Percentiles rank a stretch among this genome's conserved stretches.
phyloP scores from a whole-genome alignment of 441 rosid species.

The Dalechampia spathulata region DNA sequence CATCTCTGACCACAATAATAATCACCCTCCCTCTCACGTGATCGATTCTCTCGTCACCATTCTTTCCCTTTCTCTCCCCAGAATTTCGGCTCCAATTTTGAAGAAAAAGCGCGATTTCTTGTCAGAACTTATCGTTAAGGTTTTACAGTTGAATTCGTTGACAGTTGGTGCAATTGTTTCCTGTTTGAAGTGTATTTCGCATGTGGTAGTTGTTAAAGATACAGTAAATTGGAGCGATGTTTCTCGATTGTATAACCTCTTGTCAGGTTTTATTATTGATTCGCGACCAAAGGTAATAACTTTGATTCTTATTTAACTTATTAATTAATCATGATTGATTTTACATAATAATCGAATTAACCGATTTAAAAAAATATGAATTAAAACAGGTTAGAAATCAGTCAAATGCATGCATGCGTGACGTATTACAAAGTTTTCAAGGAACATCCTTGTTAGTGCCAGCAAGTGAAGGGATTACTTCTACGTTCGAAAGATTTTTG shows the following conservation, averaged over 20 bases:
- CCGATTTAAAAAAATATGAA: neutral
- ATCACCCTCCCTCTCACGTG: slow-evolving; percentile 20
- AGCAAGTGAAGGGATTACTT: slow-evolving; percentile 62
- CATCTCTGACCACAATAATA: slow-evolving; percentile 12
- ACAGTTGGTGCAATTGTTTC: slow-evolving; percentile 37
- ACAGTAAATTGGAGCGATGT: slow-evolving; percentile 38
- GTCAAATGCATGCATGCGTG: slow-evolving; percentile 49
- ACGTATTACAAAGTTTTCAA: slow-evolving; percentile 49
- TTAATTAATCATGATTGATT: neutral
- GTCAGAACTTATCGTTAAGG: slow-evolving; percentile 32
- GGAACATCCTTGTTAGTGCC: slow-evolving; percentile 41
- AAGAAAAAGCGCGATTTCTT: slow-evolving; percentile 48
- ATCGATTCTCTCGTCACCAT: slow-evolving; percentile 49
- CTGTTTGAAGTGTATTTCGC: slow-evolving; percentile 60
- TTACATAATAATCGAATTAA: neutral
- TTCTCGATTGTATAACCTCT: slow-evolving; percentile 35
- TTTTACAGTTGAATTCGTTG: slow-evolving; percentile 35
- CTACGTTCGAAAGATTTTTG: slow-evolving; percentile 55
- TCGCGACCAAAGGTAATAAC: slow-evolving; percentile 49
- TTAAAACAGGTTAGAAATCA: slow-evolving; percentile 64
- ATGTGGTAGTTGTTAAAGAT: slow-evolving; percentile 39
- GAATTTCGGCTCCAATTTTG: slow-evolving; percentile 34
- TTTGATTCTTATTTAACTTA: neutral
- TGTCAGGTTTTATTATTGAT: slow-evolving; percentile 44
- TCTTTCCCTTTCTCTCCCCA: slow-evolving; percentile 53